A percentile compares a stretch with the other conserved stretches of the same genome.
These are phyloP conservation scores for Afroboletus lepidellus DNA, from an alignment of 1,284 basidiomycete genomes.

Conservation along the genomic window DNA sequence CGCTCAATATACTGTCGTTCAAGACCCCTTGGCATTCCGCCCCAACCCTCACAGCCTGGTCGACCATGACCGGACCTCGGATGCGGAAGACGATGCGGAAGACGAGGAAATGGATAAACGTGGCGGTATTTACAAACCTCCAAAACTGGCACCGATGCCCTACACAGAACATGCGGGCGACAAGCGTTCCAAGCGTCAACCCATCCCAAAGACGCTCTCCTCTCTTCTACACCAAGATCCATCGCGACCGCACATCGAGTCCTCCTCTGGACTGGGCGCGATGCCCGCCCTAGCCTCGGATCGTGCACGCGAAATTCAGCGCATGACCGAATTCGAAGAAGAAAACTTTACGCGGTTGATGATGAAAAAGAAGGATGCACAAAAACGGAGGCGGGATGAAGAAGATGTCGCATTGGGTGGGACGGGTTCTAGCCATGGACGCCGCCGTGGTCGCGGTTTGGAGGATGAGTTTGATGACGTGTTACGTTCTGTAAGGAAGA, in stretches of 20 bases:
- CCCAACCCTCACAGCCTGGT: constrained; percentile 79
- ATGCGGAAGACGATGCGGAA: constrained; percentile 37
- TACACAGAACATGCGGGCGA: constrained; percentile 70
- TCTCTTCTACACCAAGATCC: constrained; percentile 64
- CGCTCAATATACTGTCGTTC: constrained; percentile 4
- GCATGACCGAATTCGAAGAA: constrained; percentile 92
- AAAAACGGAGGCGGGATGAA: constrained; percentile 81
- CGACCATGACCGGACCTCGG: constrained; percentile 39
- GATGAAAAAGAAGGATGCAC: constrained; percentile 88
- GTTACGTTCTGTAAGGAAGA: constrained; percentile 54
- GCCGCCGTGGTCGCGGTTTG: constrained; percentile 68
- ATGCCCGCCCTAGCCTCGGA: constrained; percentile 57
- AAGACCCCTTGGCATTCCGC: constrained; percentile 88
- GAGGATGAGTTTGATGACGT: constrained; percentile 87
- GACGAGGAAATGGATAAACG: constrained; percentile 30
- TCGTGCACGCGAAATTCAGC: constrained; percentile 76
- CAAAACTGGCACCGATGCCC: constrained; percentile 89
- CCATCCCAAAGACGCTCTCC: constrained; percentile 70
- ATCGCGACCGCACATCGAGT: constrained; percentile 24
- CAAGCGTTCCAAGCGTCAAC: constrained; percentile 44
- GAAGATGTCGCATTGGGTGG: constrained; percentile 88
- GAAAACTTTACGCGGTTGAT: constrained; percentile 92
- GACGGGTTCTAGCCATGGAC: constrained; percentile 47
- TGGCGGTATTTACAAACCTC: constrained; percentile 81
- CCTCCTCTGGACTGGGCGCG: constrained; percentile 64